Evolutionary conservation across 805 yeast genomes (phyloP).

Genomic region (Kodamaea leandrae): DNA sequence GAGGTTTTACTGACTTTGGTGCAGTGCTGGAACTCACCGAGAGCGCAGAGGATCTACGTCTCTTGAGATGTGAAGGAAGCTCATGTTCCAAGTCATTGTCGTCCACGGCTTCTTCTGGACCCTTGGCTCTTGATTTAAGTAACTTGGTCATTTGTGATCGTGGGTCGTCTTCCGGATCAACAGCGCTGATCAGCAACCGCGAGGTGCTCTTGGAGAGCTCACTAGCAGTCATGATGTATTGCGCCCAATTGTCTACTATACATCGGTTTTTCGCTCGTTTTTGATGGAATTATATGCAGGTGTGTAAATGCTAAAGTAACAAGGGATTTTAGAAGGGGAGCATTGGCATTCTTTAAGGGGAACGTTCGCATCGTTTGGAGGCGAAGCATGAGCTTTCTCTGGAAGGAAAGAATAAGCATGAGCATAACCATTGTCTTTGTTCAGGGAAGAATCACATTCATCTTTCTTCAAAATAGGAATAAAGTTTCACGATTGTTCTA

Average conservation of each 20-base stretch:
- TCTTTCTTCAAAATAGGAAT: too few relatives aligned
- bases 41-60: constrained; percentile 42
- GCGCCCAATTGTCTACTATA: too few relatives aligned
- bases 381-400: too few relatives aligned
- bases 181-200: constrained; percentile 25
- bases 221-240: constrained; percentile 4
- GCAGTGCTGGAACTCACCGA: constrained; percentile 11
- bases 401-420: too few relatives aligned
- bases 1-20: constrained; percentile 17
- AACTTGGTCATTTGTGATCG: constrained; percentile 19
- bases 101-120: constrained; percentile 23
- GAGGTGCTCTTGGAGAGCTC: constrained; percentile 21
- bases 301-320: too few relatives aligned
- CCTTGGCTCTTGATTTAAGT: constrained; percentile 6
- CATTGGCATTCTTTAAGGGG: too few relatives aligned
- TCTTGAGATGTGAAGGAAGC: constrained; percentile 14
- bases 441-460: too few relatives aligned
- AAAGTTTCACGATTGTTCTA: too few relatives aligned
- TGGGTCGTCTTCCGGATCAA: constrained; percentile 20
- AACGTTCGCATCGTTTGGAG: too few relatives aligned
- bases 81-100: constrained; percentile 20
- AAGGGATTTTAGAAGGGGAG: too few relatives aligned
- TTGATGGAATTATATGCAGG: not conserved
- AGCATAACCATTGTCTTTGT: too few relatives aligned
- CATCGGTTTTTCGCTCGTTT: too few relatives aligned